Evolutionary conservation across 164 flowering plant species (phyloP).

Genomic region (Vitis labrusca): DNA sequence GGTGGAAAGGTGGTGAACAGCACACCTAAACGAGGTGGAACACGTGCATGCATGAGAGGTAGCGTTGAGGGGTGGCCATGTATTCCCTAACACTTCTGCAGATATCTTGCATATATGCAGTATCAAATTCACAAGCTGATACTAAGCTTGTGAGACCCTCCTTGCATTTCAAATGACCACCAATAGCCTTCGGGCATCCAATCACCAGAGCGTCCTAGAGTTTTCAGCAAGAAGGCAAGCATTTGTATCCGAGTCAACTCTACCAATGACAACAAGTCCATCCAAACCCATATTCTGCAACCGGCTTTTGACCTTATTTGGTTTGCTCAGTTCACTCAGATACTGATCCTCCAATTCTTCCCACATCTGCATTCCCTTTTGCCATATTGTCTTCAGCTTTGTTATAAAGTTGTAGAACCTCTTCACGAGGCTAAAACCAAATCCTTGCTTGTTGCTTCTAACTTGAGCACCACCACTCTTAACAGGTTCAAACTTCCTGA

Average conservation of each 20-base stretch:
- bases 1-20: no score
- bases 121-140: constrained; percentile 48
- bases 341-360: constrained; percentile 54
- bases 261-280: constrained; percentile 27
- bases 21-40: no score
- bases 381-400: constrained; percentile 81
- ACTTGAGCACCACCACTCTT: constrained; percentile 70
- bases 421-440: constrained; percentile 32
- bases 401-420: constrained; percentile 61
- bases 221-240: constrained; percentile 70
- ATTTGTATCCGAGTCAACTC: constrained; percentile 27
- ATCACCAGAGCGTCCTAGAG: constrained; percentile 63
- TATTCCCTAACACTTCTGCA: constrained; percentile 78
- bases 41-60: no score
- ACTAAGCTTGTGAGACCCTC: constrained; percentile 63
- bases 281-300: constrained; percentile 49
- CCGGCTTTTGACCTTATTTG: constrained; percentile 24
- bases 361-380: constrained; percentile 71
- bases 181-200: constrained; percentile 75
- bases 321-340: constrained; percentile 28
- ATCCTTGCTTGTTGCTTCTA: constrained; percentile 40
- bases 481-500: constrained; percentile 69
- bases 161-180: constrained; percentile 72
- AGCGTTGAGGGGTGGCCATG: no score
- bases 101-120: constrained; percentile 71